Evolutionary conservation across 1,284 basidiomycete genomes (phyloP), one percentile per base, ranked within the genome.

Genomic region (Moesziomyces parantarcticus): DNA sequence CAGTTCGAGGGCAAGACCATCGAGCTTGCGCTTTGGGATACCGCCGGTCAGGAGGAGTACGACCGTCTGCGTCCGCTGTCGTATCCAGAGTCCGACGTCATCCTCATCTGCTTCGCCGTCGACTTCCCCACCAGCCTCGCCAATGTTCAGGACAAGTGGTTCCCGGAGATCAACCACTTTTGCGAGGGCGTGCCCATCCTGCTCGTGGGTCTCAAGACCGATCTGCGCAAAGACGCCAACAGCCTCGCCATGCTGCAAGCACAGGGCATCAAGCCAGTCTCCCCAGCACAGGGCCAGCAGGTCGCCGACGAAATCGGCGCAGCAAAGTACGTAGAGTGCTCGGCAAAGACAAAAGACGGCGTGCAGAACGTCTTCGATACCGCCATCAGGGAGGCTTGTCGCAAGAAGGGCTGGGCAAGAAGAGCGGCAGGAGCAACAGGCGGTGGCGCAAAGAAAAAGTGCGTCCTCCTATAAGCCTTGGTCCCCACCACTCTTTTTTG

Each of bases 91-190:
- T 92, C 92, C 16, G 91, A 95, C 84, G 92, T 95, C 82, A 93
- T 95, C 85, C 88, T 96, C 62, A 94, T 96, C 84, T 95, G 93
- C 85, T 96, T 94, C 83, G 92, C 93, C 32, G 89, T 95, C 69
- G 93, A 96, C 86, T 92, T 90, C 56, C 93, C 94, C 22, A 92
- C 93, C 84, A 94, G 92, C 49, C 87, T 96, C 65, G 93, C 94
- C 85, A 96, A 96, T 87, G 92, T 96, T 29, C 92, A 95, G 86
- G 93, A 95, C 86, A 96, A 95, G 57, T 99, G 96, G 96, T 93
- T 91, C 85, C 94, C 95, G 26, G 96, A 99, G 86, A 93, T 99
- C 62, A 91, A 92, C 41, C 97, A 99, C 85, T 99, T 98, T 82
- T 97, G 94, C 87, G 92, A 95, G 83, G 90, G 89, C 75, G 93